Base-by-base conservation (phyloP, 305 asterid genomes). In the Ajuga reptans region DNA sequence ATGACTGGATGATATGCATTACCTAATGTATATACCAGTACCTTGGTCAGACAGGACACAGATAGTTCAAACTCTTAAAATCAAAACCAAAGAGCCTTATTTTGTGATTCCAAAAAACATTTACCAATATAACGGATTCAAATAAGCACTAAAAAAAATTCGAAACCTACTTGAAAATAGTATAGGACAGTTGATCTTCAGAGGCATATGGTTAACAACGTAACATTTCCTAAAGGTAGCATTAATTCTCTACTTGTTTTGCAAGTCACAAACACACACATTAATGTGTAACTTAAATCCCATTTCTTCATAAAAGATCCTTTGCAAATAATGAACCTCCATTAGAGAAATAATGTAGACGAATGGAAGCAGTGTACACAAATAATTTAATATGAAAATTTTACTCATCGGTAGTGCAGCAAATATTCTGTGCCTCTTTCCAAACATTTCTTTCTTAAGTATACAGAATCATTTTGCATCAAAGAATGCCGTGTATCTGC, bases 181-280 rank as follows among this genome's bases (percentile, higher is more conserved):
- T 33, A 42, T 8, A 52, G 39, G 37, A 27, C 64, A 14, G 14
- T 61, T 16, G 6, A 54, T 54, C 51, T 33, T 43, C 51, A 45
- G 61, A 33, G 17, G 8, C 27, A 0, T 16, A 53, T 12, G 54
- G 43, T 33, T 14, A 33, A 53, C 36, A 45, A 15, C 50, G 57
- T 6, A 57, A 54, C 15, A 31, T 11, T 31, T 11, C 45, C 9
- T 3, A 45, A 56, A 66, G 64, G 41, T 57, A 9, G 10, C 68
- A 73, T 52, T 63, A 57, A 49, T 55, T 39, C 55, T 47, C 11
- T 51, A 50, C 36, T 1, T 17, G 66, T 45, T 64, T 53, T 61
- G 58, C 11, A 33, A 6, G 39, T 16, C 58, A 64, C 51, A 64
- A 27, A 57, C 50, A 61, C 9, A 57, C 31, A 16, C 46, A 29